Conservation (phyloP, 1,284 basidiomycete species). For the Rhodotorula sp. region DNA sequence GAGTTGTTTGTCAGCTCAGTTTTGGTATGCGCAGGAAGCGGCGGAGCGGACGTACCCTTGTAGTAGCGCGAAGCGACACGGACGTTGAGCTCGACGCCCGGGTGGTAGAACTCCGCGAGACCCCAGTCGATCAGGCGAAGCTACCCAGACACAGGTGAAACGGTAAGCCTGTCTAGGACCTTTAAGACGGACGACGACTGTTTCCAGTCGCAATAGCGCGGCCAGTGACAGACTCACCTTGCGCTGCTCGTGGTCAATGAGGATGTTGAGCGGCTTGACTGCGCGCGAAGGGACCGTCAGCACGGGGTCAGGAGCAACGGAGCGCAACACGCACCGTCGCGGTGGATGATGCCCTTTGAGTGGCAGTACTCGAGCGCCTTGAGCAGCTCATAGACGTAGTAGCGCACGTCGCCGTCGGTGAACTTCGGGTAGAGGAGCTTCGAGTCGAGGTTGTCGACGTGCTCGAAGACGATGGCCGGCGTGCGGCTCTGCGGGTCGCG, state of each 20-base stretch:
- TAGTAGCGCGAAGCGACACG: conserved; percentile 68
- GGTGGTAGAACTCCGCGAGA: conserved; percentile 97
- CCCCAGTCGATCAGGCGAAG: conserved; percentile 98
- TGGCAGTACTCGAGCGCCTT: conserved; percentile 98
- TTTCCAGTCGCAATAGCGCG: neutral
- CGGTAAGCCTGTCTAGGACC: neutral
- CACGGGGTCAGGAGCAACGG: neutral
- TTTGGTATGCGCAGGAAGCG: no score
- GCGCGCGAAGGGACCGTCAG: neutral
- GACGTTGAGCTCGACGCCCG: conserved; percentile 90
- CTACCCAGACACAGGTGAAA: conserved; percentile 52
- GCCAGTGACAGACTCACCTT: conserved; percentile 61
- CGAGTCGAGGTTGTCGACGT: conserved; percentile 84
- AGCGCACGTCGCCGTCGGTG: conserved; percentile 96
- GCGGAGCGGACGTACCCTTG: no score
- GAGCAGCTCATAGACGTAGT: conserved; percentile 94
- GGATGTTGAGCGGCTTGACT: conserved; percentile 96
- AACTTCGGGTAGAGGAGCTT: conserved; percentile 84
- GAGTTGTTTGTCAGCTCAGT: no score
- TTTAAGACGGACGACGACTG: neutral
- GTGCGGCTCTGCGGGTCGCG: conserved; percentile 88
- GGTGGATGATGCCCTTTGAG: conserved; percentile 98
- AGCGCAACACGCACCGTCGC: conserved; percentile 62
- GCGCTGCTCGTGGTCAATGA: conserved; percentile 97
- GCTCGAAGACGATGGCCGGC: conserved; percentile 94